phyloP scores from a whole-genome alignment of 1,139 yeast species.

The Kodamaea fungicola region DNA sequence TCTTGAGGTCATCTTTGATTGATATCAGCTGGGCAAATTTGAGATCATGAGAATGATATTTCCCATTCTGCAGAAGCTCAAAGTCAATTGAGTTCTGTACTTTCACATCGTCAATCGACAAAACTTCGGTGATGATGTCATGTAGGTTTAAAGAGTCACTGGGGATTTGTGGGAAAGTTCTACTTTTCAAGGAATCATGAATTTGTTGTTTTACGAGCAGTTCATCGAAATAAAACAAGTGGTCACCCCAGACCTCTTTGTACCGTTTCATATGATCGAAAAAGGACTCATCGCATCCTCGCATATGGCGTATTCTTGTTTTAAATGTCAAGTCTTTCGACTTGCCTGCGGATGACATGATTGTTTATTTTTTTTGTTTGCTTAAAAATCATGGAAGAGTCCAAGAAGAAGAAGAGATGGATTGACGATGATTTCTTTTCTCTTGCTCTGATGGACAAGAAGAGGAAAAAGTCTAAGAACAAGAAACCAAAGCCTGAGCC shows the following conservation, averaged over 20 bases:
- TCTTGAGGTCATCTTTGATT: slow-evolving; percentile 10
- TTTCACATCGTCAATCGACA: background rate
- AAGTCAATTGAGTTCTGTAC: slow-evolving; percentile 1
- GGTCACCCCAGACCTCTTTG: slow-evolving; percentile 33
- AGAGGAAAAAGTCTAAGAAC: slow-evolving; percentile 19
- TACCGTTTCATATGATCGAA: slow-evolving; percentile 26
- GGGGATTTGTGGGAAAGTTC: slow-evolving; percentile 4
- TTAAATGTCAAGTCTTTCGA: slow-evolving; percentile 29
- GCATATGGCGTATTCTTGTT: slow-evolving; percentile 31
- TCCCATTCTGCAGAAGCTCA: slow-evolving; percentile 1
- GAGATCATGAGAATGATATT: slow-evolving; percentile 1
- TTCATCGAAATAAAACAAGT: slow-evolving; percentile 33
- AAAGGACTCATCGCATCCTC: slow-evolving; percentile 31
- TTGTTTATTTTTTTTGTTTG: slow-evolving; percentile 1
- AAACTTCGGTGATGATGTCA: slow-evolving; percentile 1
- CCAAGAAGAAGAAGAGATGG: slow-evolving; percentile 10
- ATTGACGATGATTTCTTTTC: slow-evolving; percentile 18
- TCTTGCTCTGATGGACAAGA: slow-evolving; percentile 9
- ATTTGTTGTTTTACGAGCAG: slow-evolving; percentile 5
- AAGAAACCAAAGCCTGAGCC: slow-evolving; percentile 3
- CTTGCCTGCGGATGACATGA: slow-evolving; percentile 2
- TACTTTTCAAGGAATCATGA: slow-evolving; percentile 7
- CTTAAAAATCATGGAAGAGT: background rate
- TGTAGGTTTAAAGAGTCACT: slow-evolving; percentile 5
- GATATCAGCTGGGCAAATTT: slow-evolving; percentile 6